Evolutionary conservation across 768 basidiomycete genomes (phyloP), one percentile per base, ranked within the genome.

Genomic region (Strobilomyces confusus): DNA sequence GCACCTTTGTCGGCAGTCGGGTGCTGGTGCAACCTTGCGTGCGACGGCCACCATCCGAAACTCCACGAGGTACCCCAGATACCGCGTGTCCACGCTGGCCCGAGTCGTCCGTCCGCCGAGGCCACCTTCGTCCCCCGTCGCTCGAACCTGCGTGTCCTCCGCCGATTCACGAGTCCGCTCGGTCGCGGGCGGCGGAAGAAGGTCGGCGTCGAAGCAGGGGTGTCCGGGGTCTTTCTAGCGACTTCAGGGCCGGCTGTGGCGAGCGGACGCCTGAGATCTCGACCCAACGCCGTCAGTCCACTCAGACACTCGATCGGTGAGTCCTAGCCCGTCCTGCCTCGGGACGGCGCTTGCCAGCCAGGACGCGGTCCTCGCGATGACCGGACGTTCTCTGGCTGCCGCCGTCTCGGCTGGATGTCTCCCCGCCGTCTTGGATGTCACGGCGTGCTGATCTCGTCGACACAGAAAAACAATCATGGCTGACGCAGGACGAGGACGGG

Each of bases 401-500:
- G 9, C 7, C 1, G 29, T 42, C 44, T 32, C 20, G 33, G 79
- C 67, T 84, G 84, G 84, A 85, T 86, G 75, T 59, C 45, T 37
- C n/a, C n/a, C 42, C 34, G 37, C 19, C 33, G 4, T 17, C 50
- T 53, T 61, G 70, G 82, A 82, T 84, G 74, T 72, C 69, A 59
- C 48, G n/a, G 14, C 47, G 52, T 60, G 57, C 60, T 68, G 64
- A 72, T 60, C 69, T 54, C 46, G 37, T 41, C 38, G 46, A 52
- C 46, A 33, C 45, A 70, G 73, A 49, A 54, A 57, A 64, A 58
- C 64, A 51, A 57, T 62, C 42, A 92, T 92, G 90, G 90, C 92
- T 77, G 92, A 93, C 73, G 89, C 90, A 73, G 87, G 84, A 73
- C 87, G 92, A 71, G 90, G 90, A 72, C 89, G 95, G 65, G 94